Evolutionary conservation across 2,329 filamentous ascomycete genomes (phyloP), one percentile per base, ranked within the genome.

Genomic region (Cordyceps cateniannulata): DNA sequence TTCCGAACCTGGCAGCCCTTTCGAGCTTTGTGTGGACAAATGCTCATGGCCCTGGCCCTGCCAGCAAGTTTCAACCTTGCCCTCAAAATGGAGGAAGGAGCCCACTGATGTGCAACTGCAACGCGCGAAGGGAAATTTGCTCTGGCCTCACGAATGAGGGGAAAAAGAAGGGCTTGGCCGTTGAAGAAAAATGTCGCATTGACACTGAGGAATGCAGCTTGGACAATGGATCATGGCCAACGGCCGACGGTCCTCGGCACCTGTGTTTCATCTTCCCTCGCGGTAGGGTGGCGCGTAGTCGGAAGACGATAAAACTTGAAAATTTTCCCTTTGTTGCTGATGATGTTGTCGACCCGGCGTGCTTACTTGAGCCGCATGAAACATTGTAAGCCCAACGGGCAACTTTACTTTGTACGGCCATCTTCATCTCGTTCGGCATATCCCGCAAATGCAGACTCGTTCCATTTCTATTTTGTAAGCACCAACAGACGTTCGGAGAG

Each of bases 341-440:
- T 24, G 45, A 22, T 45, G 38, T 22, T 45, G 40, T 35, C 16
- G 16, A n/a, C 18, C 6, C 12, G 16, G 42, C 18, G 42, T n/a
- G 52, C 52, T 55, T 44, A 55, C 52, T 55, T 27, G 52, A 55
- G 52, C 24, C 38, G 52, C 52, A 29, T 55, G 18, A 42, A 14
- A 42, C 14, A 42, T 18, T 42, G 38, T n/a, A 42, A 42, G 38
- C 38, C 38, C 16, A 42, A 40, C 38, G 18, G 16, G 38, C 14
- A 40, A 14, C 18, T 16, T 40, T 3, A 3, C 38, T n/a, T 40
- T 40, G 38, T 40, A 40, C 38, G 38, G 38, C 14, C 38, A 14
- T 40, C 14, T n/a, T n/a, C 53, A 45, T 22, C 40, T 22, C 22
- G 8, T 29, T 22, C 27, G 42, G 53, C 53, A 5, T 55, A 55